Conservation (phyloP, 345 rosid species). For the Camelina hispida region DNA sequence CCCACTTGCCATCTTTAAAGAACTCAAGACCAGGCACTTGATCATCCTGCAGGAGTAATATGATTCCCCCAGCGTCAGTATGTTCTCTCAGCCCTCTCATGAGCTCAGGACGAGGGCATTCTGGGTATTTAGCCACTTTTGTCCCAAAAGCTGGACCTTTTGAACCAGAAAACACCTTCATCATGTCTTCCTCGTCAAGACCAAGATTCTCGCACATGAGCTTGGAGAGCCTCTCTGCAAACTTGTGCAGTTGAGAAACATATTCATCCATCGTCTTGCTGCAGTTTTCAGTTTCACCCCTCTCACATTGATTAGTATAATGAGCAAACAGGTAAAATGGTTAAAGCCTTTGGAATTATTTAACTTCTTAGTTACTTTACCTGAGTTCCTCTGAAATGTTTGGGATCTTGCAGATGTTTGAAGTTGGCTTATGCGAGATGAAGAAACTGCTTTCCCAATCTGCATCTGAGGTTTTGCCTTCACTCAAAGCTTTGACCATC, state of each 20-base stretch:
- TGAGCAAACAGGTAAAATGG: conserved; percentile 10
- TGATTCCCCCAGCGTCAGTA: conserved; percentile 94
- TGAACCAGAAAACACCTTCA: conserved; percentile 60
- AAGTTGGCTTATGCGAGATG: conserved; percentile 71
- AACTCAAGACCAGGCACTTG: conserved; percentile 93
- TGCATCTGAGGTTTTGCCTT: conserved; percentile 48
- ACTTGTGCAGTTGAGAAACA: conserved; percentile 60
- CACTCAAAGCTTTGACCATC: conserved; percentile 56
- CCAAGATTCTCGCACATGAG: conserved; percentile 85
- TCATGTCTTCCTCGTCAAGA: conserved; percentile 58
- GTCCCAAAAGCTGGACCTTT: conserved; percentile 84
- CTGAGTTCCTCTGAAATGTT: conserved; percentile 64
- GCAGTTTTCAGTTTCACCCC: conserved; percentile 38
- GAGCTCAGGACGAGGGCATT: conserved; percentile 75
- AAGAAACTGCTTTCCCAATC: conserved; percentile 95
- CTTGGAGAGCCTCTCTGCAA: conserved; percentile 71
- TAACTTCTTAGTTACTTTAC: conserved; percentile 48
- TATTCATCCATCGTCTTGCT: conserved; percentile 79
- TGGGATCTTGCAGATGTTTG: conserved; percentile 61
- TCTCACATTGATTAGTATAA: conserved; percentile 14
- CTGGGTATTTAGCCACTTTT: conserved; percentile 85
- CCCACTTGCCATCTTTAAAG: conserved; percentile 76
- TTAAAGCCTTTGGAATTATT: conserved; percentile 6
- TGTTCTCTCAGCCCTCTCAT: conserved; percentile 90
- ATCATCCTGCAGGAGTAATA: conserved; percentile 83